Conservation (phyloP, 768 basidiomycete genomes). For the Mycena alexandri region DNA sequence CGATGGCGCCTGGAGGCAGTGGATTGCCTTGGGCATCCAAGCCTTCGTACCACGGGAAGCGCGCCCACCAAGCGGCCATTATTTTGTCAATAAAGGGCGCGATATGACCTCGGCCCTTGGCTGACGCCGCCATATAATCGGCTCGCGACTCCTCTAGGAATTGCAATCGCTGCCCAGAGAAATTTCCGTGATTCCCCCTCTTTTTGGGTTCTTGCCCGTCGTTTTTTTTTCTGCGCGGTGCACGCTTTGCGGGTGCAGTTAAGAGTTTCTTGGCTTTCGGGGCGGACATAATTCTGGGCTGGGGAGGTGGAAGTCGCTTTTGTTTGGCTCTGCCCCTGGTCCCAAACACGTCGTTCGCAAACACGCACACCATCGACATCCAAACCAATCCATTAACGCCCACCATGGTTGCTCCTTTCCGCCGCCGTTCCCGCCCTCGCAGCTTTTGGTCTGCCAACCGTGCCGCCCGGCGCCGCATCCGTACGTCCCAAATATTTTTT, state of each 20-base stretch:
- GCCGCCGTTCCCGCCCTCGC: too few relatives aligned
- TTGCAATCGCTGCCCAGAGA: background rate
- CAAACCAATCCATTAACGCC: too few relatives aligned
- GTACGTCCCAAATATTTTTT: too few relatives aligned
- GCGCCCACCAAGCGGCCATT: conserved; percentile 1
- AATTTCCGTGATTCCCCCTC: conserved; percentile 8
- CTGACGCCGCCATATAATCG: background rate
- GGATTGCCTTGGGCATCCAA: background rate
- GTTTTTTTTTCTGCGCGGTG: background rate
- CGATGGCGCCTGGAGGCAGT: background rate
- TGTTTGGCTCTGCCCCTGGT: too few relatives aligned
- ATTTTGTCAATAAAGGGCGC: background rate
- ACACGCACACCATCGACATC: too few relatives aligned
- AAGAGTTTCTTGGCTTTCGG: background rate
- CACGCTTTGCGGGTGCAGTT: background rate
- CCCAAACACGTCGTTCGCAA: too few relatives aligned
- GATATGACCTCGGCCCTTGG: background rate
- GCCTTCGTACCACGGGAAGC: conserved; percentile 8
- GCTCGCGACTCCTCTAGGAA: background rate
- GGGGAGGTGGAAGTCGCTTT: too few relatives aligned
- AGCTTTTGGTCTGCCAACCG: too few relatives aligned
- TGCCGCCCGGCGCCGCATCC: too few relatives aligned
- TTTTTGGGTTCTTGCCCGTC: background rate
- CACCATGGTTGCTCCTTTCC: too few relatives aligned
- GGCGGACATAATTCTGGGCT: too few relatives aligned